Conservation (phyloP, 371 early-diverging fungal genomes). For the Smittium culicis region DNA sequence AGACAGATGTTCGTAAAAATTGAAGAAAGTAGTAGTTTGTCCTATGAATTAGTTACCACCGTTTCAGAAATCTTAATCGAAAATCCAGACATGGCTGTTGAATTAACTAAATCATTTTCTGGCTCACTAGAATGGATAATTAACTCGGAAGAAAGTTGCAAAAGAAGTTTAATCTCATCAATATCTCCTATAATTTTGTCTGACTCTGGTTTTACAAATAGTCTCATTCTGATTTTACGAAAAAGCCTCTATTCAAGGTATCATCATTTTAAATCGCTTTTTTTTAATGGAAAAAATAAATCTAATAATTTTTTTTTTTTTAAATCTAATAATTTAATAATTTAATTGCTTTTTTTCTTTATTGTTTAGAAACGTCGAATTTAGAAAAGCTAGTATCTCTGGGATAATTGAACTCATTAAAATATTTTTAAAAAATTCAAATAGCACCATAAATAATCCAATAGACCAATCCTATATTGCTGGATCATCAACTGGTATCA, state of each 20-base stretch:
- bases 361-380: slow-evolving; percentile 15
- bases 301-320: not conserved
- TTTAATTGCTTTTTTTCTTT: not conserved
- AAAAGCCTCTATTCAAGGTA: slow-evolving; percentile 25
- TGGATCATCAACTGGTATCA: not conserved
- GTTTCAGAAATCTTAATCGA: not conserved
- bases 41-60: not conserved
- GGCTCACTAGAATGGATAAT: slow-evolving; percentile 20
- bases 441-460: not conserved
- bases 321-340: not conserved
- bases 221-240: slow-evolving; percentile 26
- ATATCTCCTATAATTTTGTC: slow-evolving; percentile 18
- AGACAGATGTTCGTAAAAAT: slow-evolving; percentile 16
- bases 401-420: slow-evolving; percentile 19
- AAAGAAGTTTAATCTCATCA: slow-evolving; percentile 14
- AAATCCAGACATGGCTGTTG: not conserved
- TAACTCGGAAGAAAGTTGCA: slow-evolving; percentile 7
- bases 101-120: not conserved
- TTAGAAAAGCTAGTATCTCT: slow-evolving; percentile 18
- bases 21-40: slow-evolving; percentile 3
- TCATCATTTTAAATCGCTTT: too few relatives aligned
- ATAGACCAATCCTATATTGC: not conserved
- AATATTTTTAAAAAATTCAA: slow-evolving; percentile 7
- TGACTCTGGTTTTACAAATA: slow-evolving; percentile 17
- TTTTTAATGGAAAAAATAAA: too few relatives aligned